Conservation (phyloP, 352 stramenopile genomes). For the Globisporangium abappressorium region DNA sequence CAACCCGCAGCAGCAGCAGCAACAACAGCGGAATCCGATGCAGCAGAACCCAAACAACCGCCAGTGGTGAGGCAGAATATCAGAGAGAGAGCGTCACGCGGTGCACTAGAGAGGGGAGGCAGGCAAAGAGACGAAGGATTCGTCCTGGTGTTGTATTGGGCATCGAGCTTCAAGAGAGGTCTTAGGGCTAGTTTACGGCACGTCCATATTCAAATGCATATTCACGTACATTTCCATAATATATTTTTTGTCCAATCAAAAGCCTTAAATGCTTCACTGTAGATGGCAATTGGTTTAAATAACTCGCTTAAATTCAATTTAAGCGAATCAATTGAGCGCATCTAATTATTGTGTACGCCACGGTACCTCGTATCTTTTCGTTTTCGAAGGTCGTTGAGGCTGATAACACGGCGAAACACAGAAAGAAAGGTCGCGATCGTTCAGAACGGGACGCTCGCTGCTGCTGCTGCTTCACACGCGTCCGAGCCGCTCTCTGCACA, state of each 20-base stretch:
- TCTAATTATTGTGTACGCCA: neutral
- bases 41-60: constrained; percentile 37
- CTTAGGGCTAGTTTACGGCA: neutral
- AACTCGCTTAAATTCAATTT: neutral
- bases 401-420: constrained; percentile 1
- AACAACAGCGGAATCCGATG: constrained; percentile 58
- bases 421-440: constrained; percentile 17
- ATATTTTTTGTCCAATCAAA: constrained; percentile 4
- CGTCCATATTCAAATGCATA: neutral
- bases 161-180: neutral
- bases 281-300: neutral
- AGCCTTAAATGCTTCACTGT: neutral
- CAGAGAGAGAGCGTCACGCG: neutral
- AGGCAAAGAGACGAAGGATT: neutral
- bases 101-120: neutral
- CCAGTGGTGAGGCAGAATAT: constrained; percentile 29
- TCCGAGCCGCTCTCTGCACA: neutral
- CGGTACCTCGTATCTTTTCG: constrained; percentile 13
- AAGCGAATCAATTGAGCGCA: neutral
- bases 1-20: constrained; percentile 35
- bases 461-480: neutral
- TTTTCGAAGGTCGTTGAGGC: neutral
- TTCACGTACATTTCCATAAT: constrained; percentile 7
- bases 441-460: neutral
- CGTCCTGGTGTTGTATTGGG: neutral